A percentile compares a stretch with the other conserved stretches of the same genome.
phyloP scores from a whole-genome alignment of 2,329 filamentous ascomycete species.

The Aspergillus fischeri region DNA sequence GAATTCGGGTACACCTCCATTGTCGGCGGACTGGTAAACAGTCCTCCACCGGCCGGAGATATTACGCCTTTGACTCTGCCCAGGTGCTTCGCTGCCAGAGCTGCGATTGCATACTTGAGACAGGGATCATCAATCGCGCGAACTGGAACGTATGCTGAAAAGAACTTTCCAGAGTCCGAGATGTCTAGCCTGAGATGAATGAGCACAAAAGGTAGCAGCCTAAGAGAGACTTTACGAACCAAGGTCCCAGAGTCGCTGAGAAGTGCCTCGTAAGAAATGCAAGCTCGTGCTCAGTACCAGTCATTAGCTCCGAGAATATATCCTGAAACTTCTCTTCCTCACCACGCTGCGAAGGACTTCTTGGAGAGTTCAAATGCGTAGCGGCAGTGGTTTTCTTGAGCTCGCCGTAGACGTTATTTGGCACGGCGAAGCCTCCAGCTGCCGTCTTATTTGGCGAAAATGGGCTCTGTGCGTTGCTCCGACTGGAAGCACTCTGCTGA shows the following conservation, averaged over 20 bases:
- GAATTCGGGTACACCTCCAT: constrained; percentile 51
- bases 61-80: constrained; percentile 29
- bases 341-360: constrained; percentile 18
- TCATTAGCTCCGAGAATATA: constrained; percentile 35
- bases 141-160: constrained; percentile 34
- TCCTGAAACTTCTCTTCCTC: constrained; percentile 31
- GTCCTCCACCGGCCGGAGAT: constrained; percentile 14
- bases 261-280: constrained; percentile 38
- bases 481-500: constrained; percentile 3
- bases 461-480: constrained; percentile 1
- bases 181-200: constrained; percentile 31
- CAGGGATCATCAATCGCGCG: constrained; percentile 32
- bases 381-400: constrained; percentile 3
- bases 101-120: constrained; percentile 35
- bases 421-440: neutral
- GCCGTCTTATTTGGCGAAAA: neutral
- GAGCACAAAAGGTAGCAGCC: neutral
- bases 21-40: constrained; percentile 40
- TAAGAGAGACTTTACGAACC: constrained; percentile 19
- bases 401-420: neutral
- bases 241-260: constrained; percentile 32
- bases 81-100: constrained; percentile 40
- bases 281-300: constrained; percentile 35
- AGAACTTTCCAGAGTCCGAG: constrained; percentile 39
- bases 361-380: constrained; percentile 5